Percentiles rank a stretch among this genome's conserved stretches.
Conservation (phyloP, 495 filamentous ascomycete genomes). For the Antarctomyces pellizariae region DNA sequence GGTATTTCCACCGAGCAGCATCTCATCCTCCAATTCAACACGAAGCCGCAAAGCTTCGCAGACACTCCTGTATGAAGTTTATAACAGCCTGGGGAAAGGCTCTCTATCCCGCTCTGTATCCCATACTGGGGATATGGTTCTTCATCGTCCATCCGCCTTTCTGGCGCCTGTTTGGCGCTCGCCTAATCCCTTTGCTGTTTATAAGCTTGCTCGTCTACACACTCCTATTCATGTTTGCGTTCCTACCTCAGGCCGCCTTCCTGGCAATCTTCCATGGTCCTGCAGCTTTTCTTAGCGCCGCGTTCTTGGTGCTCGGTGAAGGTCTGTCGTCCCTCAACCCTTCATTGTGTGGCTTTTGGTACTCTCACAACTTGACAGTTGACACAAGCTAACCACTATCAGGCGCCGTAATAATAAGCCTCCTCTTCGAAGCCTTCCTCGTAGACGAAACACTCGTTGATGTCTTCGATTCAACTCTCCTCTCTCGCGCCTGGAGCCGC, state of each 20-base stretch:
- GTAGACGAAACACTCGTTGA: constrained; percentile 72
- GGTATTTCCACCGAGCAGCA: no score
- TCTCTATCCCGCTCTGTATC: no score
- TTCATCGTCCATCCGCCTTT: constrained; percentile 41
- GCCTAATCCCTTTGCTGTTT: constrained; percentile 43
- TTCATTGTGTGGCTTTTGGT: no score
- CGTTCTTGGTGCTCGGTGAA: constrained; percentile 61
- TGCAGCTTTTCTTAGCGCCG: constrained; percentile 49
- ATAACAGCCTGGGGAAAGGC: no score
- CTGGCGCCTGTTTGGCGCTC: constrained; percentile 42
- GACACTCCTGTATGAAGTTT: no score
- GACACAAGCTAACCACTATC: no score
- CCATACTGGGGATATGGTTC: constrained; percentile 46
- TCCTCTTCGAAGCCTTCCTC: constrained; percentile 58
- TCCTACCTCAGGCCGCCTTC: constrained; percentile 64
- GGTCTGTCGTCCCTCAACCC: no score
- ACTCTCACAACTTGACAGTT: no score
- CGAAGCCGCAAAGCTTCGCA: no score
- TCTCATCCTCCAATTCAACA: no score
- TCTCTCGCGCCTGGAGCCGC: constrained; percentile 11
- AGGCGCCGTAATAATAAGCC: constrained; percentile 54
- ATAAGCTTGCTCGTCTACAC: constrained; percentile 50
- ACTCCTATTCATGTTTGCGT: constrained; percentile 65
- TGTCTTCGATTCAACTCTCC: constrained; percentile 58
- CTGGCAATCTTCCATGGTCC: constrained; percentile 71